These are phyloP conservation scores for Kurtzmaniella quercitrusa DNA, from an alignment of 1,139 yeast species.

Conservation along the genomic window DNA sequence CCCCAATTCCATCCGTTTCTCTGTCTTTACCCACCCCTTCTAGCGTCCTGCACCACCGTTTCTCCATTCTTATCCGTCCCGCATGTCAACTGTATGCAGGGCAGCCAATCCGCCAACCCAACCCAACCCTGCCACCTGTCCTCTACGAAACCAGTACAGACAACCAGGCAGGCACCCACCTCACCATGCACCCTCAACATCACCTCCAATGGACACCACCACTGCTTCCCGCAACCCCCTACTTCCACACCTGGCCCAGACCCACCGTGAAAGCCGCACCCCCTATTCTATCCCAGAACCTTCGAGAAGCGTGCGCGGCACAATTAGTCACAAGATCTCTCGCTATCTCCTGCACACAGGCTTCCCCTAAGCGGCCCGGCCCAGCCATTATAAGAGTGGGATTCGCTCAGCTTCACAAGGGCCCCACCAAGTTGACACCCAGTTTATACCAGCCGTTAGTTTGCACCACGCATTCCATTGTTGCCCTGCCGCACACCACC, in stretches of 20 bases:
- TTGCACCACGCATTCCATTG: not conserved
- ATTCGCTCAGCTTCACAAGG: not conserved
- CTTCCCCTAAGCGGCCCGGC: not conserved
- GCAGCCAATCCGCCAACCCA: not conserved
- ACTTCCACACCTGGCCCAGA: not conserved
- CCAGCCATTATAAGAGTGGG: not conserved
- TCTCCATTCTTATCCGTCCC: not conserved
- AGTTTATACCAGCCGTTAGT: not conserved
- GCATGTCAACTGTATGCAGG: not conserved
- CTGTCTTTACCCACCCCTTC: not conserved
- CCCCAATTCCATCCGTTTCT: not conserved
- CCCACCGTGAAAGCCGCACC: not conserved
- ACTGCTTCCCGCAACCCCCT: too few species aligned
- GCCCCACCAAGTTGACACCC: not conserved
- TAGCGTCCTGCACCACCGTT: not conserved
- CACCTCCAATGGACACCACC: too few species aligned
- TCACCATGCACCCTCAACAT: too few species aligned
- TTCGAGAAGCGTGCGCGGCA: slow-evolving; percentile 1
- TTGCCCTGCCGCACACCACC: too few species aligned
- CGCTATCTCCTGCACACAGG: not conserved
- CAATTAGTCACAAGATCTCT: slow-evolving; percentile 2
- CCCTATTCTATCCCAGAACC: not conserved
- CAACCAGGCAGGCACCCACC: too few species aligned
- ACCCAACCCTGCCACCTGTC: not conserved
- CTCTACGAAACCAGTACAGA: not conserved